phyloP scores from a whole-genome alignment of 352 stramenopile genomes.

The Peronospora farinosa region DNA sequence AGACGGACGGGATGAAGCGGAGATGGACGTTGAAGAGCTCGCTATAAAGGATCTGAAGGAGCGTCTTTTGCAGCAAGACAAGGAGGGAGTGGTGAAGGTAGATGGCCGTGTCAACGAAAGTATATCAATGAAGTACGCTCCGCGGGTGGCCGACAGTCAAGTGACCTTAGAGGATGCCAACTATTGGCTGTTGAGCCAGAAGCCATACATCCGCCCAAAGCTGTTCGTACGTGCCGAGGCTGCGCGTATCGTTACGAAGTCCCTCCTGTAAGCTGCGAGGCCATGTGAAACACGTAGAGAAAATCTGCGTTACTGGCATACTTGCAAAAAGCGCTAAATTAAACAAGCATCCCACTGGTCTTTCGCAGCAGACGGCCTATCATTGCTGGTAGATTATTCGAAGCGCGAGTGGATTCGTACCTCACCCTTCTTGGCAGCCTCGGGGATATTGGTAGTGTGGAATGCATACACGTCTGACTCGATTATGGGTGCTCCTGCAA shows the following conservation, averaged over 20 bases:
- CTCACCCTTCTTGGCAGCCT: slow-evolving; percentile 35
- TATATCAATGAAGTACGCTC: slow-evolving; percentile 45
- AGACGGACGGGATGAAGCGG: slow-evolving; percentile 77
- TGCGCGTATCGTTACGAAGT: slow-evolving; percentile 78
- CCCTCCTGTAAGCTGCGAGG: slow-evolving; percentile 38
- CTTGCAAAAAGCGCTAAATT: slow-evolving; percentile 26
- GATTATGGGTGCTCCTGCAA: slow-evolving; percentile 32
- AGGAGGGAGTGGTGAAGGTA: slow-evolving; percentile 57
- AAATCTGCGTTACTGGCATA: slow-evolving; percentile 2
- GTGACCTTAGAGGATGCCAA: slow-evolving; percentile 78
- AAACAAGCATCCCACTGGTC: slow-evolving; percentile 16
- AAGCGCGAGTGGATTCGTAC: slow-evolving; percentile 70
- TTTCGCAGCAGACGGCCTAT: slow-evolving; percentile 13
- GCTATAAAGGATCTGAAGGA: slow-evolving; percentile 80
- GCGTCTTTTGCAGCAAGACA: slow-evolving; percentile 69
- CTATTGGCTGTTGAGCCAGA: slow-evolving; percentile 80
- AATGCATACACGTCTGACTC: slow-evolving; percentile 78
- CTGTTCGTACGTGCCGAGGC: slow-evolving; percentile 78
- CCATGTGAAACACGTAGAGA: slow-evolving; percentile 1
- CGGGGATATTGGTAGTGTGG: slow-evolving; percentile 37
- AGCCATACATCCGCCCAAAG: slow-evolving; percentile 77
- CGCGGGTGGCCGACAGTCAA: slow-evolving; percentile 53
- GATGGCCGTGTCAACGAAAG: slow-evolving; percentile 82
- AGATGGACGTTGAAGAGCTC: slow-evolving; percentile 83
- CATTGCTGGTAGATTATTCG: slow-evolving; percentile 31